Percentiles rank a stretch among this genome's conserved stretches.
These are phyloP conservation scores for Ambrosiella xylebori DNA, from an alignment of 2,329 filamentous ascomycete genomes.

Conservation along the genomic window DNA sequence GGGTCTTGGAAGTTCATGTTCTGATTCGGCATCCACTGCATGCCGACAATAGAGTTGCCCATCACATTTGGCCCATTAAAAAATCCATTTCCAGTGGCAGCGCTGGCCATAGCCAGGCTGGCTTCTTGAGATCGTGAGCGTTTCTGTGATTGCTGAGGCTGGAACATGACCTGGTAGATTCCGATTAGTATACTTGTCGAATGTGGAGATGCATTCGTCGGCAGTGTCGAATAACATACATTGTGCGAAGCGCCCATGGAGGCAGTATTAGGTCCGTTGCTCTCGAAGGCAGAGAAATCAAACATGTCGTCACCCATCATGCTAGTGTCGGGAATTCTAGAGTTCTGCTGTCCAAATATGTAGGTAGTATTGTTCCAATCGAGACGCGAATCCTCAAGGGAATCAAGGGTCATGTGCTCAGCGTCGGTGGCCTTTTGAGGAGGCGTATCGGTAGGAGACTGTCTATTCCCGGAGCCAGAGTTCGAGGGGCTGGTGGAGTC, in stretches of 20 bases:
- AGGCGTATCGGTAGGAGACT: slow-evolving; percentile 11
- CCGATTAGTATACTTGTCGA: not conserved
- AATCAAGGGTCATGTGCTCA: slow-evolving; percentile 7
- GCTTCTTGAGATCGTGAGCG: slow-evolving; percentile 9
- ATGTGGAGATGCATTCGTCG: not conserved
- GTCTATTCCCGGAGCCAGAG: slow-evolving; percentile 7
- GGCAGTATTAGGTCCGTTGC: not conserved
- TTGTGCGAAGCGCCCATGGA: slow-evolving; percentile 3
- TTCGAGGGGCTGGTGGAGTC: slow-evolving; percentile 12
- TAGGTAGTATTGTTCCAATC: slow-evolving; percentile 8
- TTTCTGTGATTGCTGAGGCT: slow-evolving; percentile 10
- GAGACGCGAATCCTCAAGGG: slow-evolving; percentile 7
- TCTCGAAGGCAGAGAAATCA: slow-evolving; percentile 11
- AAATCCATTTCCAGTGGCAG: slow-evolving; percentile 6
- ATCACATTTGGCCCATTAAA: slow-evolving; percentile 4
- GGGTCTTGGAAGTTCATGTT: slow-evolving; percentile 4
- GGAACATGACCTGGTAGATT: slow-evolving; percentile 4
- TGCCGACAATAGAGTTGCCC: slow-evolving; percentile 1
- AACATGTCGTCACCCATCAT: slow-evolving; percentile 12
- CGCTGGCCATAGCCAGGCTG: slow-evolving; percentile 1
- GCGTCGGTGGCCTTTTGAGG: slow-evolving; percentile 6
- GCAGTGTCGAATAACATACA: slow-evolving; percentile 3
- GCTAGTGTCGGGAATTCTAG: slow-evolving; percentile 8
- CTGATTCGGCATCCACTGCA: slow-evolving; percentile 9
- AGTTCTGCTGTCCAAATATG: slow-evolving; percentile 9